Percentiles rank a stretch among this genome's conserved stretches.
These are phyloP conservation scores for Trichoderma aggressivum DNA, from an alignment of 2,329 filamentous ascomycete genomes.

Conservation along the genomic window DNA sequence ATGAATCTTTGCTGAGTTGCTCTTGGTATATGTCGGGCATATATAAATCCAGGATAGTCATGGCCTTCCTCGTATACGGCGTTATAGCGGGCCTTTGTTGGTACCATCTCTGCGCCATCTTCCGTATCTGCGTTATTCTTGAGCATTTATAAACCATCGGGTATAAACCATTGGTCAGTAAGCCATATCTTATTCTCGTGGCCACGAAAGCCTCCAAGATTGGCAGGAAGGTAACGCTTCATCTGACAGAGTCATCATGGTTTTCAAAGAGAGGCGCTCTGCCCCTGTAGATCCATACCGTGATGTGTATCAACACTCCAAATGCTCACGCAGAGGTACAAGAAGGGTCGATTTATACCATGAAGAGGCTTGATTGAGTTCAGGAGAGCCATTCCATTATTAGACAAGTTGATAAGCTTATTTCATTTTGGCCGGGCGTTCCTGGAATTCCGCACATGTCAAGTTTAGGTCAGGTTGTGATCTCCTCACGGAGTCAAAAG, in stretches of 20 bases:
- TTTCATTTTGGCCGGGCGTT: background rate
- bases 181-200: background rate
- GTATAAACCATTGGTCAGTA: background rate
- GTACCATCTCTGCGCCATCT: background rate
- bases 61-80: background rate
- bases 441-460: background rate
- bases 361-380: background rate
- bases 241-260: background rate
- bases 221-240: background rate
- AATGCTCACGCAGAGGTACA: background rate
- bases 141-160: background rate
- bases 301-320: background rate
- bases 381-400: background rate
- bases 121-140: background rate
- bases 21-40: rapidly evolving
- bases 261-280: background rate
- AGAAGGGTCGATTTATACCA: background rate
- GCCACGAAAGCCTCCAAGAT: background rate
- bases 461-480: background rate
- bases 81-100: background rate
- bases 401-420: background rate
- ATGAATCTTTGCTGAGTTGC: background rate
- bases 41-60: background rate
- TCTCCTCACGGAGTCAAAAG: background rate
- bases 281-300: background rate